Base-by-base conservation (phyloP, 768 basidiomycete genomes). In the Mycena floridula region DNA sequence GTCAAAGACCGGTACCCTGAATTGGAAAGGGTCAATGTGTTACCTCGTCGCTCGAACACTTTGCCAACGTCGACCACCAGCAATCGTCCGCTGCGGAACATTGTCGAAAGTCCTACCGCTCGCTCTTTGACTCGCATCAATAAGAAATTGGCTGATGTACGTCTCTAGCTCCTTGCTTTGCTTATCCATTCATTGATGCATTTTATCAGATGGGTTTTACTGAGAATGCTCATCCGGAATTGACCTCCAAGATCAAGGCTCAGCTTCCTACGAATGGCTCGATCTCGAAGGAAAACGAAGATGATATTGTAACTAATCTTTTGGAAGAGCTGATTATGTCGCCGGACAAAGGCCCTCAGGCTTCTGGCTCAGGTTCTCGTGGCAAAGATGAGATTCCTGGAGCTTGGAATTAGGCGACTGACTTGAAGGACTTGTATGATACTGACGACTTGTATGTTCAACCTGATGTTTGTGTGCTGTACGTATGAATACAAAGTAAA, bases 161-260 rank as follows among this genome's bases (percentile, higher is more conserved):
- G 79, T 72, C 8, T 25, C 42, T n/a, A n/a, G n/a, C 32, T 45
- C 23, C 21, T 40, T 37, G 16, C 25, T 32, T 37, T 23, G 2
- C 24, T 16, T 26, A 25, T 44, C 38, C 12, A 18, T 9, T 15
- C 23, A 28, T 54, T 56, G 16, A 54, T 43, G 38, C 18, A 46
- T 32, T 37, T 25, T 37, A 51, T 4, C 40, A 87, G 85, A 86
- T 87, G 85, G 85, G 85, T n/a, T 85, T 87, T 51, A 79, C 77
- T 9, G 70, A 79, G 44, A 64, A 64, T 38, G 67, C 70, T 15
- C 71, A 81, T 58, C 79, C 82, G 27, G 67, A 65, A 21, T 60
- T 85, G 48, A 62, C 64, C 4, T 60, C 58, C 1, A 78, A 71
- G 56, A 72, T 86, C 50, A 69, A 66, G 55, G 60, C 67, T 15